Evolutionary conservation across 495 filamentous ascomycete genomes (phyloP).

Genomic region (Hypoxylon trugodes): DNA sequence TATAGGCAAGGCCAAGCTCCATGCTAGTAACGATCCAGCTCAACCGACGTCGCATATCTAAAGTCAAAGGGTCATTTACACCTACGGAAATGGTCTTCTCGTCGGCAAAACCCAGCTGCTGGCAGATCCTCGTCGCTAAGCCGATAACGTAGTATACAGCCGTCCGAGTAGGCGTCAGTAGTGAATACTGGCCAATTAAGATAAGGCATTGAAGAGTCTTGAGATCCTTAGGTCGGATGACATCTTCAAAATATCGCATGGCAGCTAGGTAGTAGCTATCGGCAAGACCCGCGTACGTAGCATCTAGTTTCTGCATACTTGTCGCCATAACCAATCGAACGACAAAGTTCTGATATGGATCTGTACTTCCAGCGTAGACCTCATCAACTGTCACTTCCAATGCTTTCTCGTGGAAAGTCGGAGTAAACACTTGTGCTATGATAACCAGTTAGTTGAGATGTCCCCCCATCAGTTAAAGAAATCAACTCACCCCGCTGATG

Average conservation of each 20-base stretch:
- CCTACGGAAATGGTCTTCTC: slow-evolving; percentile 80
- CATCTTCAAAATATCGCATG: slow-evolving; percentile 77
- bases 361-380: slow-evolving; percentile 76
- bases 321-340: slow-evolving; percentile 90
- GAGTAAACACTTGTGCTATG: slow-evolving; percentile 83
- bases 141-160: slow-evolving; percentile 92
- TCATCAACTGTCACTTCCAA: slow-evolving; percentile 79
- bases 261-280: slow-evolving; percentile 93
- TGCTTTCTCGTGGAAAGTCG: slow-evolving; percentile 82
- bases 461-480: neutral
- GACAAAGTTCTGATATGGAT: slow-evolving; percentile 85
- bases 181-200: slow-evolving; percentile 88
- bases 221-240: slow-evolving; percentile 81
- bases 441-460: slow-evolving; percentile 22
- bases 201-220: slow-evolving; percentile 89
- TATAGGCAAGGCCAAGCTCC: slow-evolving; percentile 87
- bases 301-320: slow-evolving; percentile 85
- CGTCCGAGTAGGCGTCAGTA: slow-evolving; percentile 87
- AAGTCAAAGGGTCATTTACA: slow-evolving; percentile 64
- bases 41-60: slow-evolving; percentile 87
- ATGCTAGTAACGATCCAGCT: slow-evolving; percentile 87
- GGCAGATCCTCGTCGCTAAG: slow-evolving; percentile 81
- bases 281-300: slow-evolving; percentile 80
- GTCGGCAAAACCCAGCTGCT: slow-evolving; percentile 83
- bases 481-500: slow-evolving; percentile 75